Base-by-base conservation (phyloP, 805 yeast genomes). In the Blastobotrys chiropterorum region DNA sequence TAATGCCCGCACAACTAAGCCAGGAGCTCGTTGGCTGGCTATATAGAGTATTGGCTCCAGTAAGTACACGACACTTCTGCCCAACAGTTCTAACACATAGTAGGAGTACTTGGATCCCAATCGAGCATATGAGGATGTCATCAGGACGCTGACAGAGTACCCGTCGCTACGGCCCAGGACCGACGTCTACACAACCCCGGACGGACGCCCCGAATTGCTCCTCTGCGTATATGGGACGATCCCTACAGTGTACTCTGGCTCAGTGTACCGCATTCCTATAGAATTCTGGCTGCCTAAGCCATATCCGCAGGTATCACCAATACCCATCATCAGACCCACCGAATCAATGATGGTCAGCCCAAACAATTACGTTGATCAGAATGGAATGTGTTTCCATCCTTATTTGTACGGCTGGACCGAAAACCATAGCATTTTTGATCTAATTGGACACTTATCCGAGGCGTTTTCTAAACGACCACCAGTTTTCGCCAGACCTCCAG, bases 271-370 rank as follows among this genome's bases (percentile, higher is more conserved):
- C n/a, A 67, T 79, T 15, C 90, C 90, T 0, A 60, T 89, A 11
- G 81, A 81, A 50, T 65, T 90, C 3, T 89, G 96, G 95, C 61
- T 90, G 3, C 95, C 96, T 0, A 74, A 75, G 22, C 71, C 73
- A 20, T 90, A 86, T 58, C 96, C 97, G 0, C 58, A 61, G n/a
- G 72, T 69, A 2, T 75, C 83, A 0, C 97, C 97, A 0, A 59
- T 80, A n/a, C 76, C 81, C 0, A 85, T 73, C 61, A 78, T 90
- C 8, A 73, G 76, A 17, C 81, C 84, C 1, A 75, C 81, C n/a
- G 70, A 69, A 38, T 64, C 62, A 13, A 72, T 73, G 68, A 63
- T 72, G 38, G 64, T 84, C 15, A 72, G 72, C 41, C 85, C 90
- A 0, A 83, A 85, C 21, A 82, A 80, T 56, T 73, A 78, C 58